phyloP scores from a whole-genome alignment of 495 filamentous ascomycete species.

The Neurospora sp. region DNA sequence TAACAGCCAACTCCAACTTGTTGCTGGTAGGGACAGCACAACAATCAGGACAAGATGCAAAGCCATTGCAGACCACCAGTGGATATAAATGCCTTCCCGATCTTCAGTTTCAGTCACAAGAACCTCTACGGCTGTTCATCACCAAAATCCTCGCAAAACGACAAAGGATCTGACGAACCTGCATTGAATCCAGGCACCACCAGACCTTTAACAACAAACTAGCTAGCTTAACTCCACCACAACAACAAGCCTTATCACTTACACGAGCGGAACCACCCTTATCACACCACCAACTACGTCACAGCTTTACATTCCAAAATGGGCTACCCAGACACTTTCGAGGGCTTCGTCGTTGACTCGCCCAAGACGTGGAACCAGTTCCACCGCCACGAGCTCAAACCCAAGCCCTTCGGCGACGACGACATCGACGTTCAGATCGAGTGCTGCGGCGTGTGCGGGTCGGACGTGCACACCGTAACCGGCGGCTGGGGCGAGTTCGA shows the following conservation, averaged over 20 bases:
- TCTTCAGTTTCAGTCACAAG: not conserved
- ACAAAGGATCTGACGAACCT: not conserved
- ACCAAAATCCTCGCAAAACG: not conserved
- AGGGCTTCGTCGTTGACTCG: constrained; percentile 46
- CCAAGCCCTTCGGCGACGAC: constrained; percentile 66
- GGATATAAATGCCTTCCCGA: not conserved
- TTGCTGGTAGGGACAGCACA: not conserved
- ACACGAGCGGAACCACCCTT: not conserved
- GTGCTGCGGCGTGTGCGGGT: constrained; percentile 68
- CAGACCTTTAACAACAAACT: not conserved
- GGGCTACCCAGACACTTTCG: constrained; percentile 68
- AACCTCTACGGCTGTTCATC: not conserved
- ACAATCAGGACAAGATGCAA: not conserved
- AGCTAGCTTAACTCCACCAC: not conserved
- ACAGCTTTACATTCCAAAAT: constrained; percentile 34
- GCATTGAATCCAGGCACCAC: not conserved
- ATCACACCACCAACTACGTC: not conserved
- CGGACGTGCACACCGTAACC: constrained; percentile 68
- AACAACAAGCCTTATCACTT: not conserved
- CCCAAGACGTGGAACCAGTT: constrained; percentile 21
- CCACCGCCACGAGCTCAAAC: constrained; percentile 48
- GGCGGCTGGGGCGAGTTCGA: constrained; percentile 63
- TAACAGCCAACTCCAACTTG: not conserved
- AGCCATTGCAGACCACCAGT: not conserved
- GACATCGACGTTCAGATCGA: constrained; percentile 59